These are phyloP conservation scores for Cyberlindnera saturnus DNA, from an alignment of 805 yeast genomes.

Conservation along the genomic window DNA sequence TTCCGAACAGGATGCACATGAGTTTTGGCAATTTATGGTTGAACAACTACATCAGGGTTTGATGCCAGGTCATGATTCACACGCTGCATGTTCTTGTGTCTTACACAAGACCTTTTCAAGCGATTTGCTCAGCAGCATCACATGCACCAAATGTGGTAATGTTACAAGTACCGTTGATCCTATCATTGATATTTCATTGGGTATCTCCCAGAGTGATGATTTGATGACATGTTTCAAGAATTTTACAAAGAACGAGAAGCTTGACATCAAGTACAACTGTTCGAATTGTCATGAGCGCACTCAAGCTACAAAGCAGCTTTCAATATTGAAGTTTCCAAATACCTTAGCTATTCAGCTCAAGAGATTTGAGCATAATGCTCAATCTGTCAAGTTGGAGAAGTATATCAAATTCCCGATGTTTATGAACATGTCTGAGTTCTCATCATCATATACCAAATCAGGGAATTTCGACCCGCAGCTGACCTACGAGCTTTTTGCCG, in stretches of 20 bases:
- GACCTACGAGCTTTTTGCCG: conserved; percentile 79
- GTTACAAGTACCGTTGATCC: conserved; percentile 71
- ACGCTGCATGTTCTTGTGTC: conserved; percentile 58
- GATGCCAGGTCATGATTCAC: conserved; percentile 8
- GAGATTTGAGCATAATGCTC: conserved; percentile 39
- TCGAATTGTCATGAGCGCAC: conserved; percentile 55
- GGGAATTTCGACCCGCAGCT: conserved; percentile 28
- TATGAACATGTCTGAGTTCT: conserved; percentile 65
- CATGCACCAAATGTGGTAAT: conserved; percentile 62
- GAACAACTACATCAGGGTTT: conserved; percentile 67
- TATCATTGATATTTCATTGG: conserved; percentile 81
- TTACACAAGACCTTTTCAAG: conserved; percentile 84
- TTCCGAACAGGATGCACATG: conserved; percentile 98
- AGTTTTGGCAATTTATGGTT: conserved; percentile 87
- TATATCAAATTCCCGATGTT: conserved; percentile 68
- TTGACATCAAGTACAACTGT: conserved; percentile 74
- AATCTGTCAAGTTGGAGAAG: conserved; percentile 61
- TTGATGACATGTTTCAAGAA: conserved; percentile 64
- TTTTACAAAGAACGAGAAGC: conserved; percentile 71
- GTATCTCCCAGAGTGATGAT: conserved; percentile 41
- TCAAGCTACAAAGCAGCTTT: conserved; percentile 66
- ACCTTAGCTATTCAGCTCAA: conserved; percentile 82
- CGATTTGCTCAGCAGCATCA: conserved; percentile 69
- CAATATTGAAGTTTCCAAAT: conserved; percentile 64
- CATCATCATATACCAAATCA: conserved; percentile 17